Percentiles rank a stretch among this genome's conserved stretches.
These are phyloP conservation scores for Cordyceps javanica DNA, from an alignment of 2,329 filamentous ascomycete species.

Conservation along the genomic window DNA sequence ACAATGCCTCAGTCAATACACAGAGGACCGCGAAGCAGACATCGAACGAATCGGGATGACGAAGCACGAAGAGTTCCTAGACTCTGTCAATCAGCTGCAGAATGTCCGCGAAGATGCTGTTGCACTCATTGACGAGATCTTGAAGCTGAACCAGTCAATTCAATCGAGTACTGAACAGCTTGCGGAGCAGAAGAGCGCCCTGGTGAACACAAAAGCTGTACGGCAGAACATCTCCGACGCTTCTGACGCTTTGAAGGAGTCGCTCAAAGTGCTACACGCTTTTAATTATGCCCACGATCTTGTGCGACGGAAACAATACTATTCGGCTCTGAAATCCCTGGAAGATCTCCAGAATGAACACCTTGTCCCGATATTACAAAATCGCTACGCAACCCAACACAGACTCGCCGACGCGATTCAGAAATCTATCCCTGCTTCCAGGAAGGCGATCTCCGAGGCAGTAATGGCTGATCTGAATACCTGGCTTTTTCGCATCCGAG, in stretches of 20 bases:
- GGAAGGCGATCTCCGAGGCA: conserved; percentile 88
- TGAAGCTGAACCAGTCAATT: conserved; percentile 89
- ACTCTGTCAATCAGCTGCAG: conserved; percentile 90
- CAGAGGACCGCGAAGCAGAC: conserved; percentile 78
- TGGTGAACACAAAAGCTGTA: conserved; percentile 87
- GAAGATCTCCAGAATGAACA: conserved; percentile 97
- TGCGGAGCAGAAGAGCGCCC: conserved; percentile 85
- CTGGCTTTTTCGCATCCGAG: conserved; percentile 90
- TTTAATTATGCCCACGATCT: conserved; percentile 94
- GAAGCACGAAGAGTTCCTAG: conserved; percentile 94
- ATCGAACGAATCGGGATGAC: conserved; percentile 93
- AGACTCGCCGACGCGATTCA: conserved; percentile 94
- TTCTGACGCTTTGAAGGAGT: conserved; percentile 80
- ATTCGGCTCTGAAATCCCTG: conserved; percentile 84
- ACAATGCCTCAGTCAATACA: conserved; percentile 65
- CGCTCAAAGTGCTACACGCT: conserved; percentile 82
- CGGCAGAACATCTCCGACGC: conserved; percentile 95
- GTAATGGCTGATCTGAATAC: conserved; percentile 97
- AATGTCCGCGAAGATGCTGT: conserved; percentile 87
- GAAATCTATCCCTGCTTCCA: conserved; percentile 86
- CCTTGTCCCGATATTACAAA: conserved; percentile 63
- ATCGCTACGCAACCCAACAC: conserved; percentile 88
- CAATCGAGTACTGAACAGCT: conserved; percentile 91
- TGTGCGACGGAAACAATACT: conserved; percentile 88
- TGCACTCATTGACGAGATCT: conserved; percentile 79